These are phyloP conservation scores for Solanum habrochaites DNA, from an alignment of 257 asterid genomes.

Conservation along the genomic window DNA sequence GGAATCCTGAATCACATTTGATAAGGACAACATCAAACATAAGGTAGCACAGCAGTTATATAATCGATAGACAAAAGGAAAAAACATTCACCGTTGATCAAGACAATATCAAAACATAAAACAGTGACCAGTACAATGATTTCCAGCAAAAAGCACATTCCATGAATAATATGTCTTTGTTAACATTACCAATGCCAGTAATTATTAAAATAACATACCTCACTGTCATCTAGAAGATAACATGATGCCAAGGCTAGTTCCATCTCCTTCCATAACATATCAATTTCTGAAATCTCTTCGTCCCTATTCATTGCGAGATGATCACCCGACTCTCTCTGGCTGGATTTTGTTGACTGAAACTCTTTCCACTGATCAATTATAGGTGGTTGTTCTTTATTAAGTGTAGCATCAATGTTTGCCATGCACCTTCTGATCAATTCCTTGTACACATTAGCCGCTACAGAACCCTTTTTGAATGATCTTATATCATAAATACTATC, in stretches of 20 bases:
- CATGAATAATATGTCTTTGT: not conserved
- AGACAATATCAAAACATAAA: not conserved
- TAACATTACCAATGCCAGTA: not conserved
- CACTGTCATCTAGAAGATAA: slow-evolving; percentile 63
- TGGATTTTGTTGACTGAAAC: slow-evolving; percentile 32
- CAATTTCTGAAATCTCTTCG: slow-evolving; percentile 73
- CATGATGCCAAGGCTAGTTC: slow-evolving; percentile 83
- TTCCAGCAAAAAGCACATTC: not conserved
- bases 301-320: slow-evolving; percentile 16
- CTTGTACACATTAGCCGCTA: slow-evolving; percentile 68
- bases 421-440: slow-evolving; percentile 76
- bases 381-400: slow-evolving; percentile 56
- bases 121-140: not conserved
- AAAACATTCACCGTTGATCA: not conserved
- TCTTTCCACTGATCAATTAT: slow-evolving; percentile 85
- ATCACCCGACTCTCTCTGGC: slow-evolving; percentile 19
- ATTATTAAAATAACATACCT: slow-evolving; percentile 27
- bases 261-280: slow-evolving; percentile 93
- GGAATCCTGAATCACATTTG: slow-evolving; percentile 28
- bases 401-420: slow-evolving; percentile 74
- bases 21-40: not conserved
- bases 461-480: slow-evolving; percentile 62
- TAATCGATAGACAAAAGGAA: not conserved
- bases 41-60: not conserved
- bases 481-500: slow-evolving; percentile 82